Base-by-base conservation (phyloP, 2,329 filamentous ascomycete species). In the Chaetothyriales sp. region DNA sequence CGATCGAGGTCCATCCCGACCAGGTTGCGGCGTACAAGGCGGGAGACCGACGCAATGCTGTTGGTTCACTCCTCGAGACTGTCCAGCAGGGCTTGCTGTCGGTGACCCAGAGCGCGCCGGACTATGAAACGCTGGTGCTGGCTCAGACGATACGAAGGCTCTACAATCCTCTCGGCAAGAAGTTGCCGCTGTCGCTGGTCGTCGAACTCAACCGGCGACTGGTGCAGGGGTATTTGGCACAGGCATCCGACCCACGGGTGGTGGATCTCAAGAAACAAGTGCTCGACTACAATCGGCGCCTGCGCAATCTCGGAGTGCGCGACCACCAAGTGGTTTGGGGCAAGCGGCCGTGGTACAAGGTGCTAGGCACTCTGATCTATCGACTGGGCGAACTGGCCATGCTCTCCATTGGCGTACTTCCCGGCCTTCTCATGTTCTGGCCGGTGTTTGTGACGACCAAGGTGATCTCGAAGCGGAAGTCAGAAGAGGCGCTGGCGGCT, bases 81-180 rank as follows among this genome's bases (percentile, higher is more conserved):
- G 85, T 95, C 47, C 88, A 94, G 62, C 81, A 93, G 64, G 79
- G 84, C 36, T 76, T 96, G 47, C 81, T 85, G 55, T 79, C 89
- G 2, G 92, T 96, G 51, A 96, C 90, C 2, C 88, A 95, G 42
- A 90, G 86, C 12, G 82, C 86, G 39, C 89, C 90, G 2, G 87
- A 96, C 67, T 95, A 95, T 67, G 90, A 96, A 61, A 96, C 90
- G 2, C 74, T 96, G 19, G 95, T 95, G 89, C 76, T 79, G 63
- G 94, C 96, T 53, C 92, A 96, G 76, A 89, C 90, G 39, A 90
- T 89, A 5, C 80, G 92, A 55, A 80, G 92, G 47, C 74, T 98
- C 25, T 98, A 98, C 70, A 95, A 94, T 63, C 86, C 88, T 9
- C 92, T 87, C 47, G 87, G 88, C 60, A 95, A 90, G 71, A 95